Conservation (phyloP, 164 flowering plant species). For the Berberis vulgaris region DNA sequence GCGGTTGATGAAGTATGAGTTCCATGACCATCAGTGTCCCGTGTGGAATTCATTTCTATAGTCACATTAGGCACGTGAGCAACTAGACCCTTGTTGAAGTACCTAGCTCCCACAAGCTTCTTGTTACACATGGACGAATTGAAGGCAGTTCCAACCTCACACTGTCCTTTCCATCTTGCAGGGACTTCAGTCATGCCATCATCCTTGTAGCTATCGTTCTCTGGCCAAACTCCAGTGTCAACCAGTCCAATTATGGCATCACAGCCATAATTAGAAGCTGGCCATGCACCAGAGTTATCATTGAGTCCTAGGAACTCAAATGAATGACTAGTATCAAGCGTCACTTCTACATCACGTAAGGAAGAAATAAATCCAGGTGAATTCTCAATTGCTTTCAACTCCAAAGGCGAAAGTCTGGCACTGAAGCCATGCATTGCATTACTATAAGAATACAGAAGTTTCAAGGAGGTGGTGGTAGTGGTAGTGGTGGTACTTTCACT, state of each 20-base stretch:
- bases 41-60: conserved; percentile 43
- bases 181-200: conserved; percentile 44
- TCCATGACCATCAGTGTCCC: conserved; percentile 70
- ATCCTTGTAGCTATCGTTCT: conserved; percentile 59
- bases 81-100: conserved; percentile 47
- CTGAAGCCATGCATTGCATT: conserved; percentile 55
- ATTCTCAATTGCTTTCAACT: conserved; percentile 28
- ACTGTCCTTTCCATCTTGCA: conserved; percentile 56
- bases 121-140: conserved; percentile 55
- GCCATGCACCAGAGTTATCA: conserved; percentile 36
- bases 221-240: conserved; percentile 82
- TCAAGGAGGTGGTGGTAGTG: conserved; percentile 7
- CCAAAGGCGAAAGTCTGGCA: conserved; percentile 40
- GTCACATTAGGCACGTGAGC: conserved; percentile 31
- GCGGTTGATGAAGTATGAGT: conserved; percentile 70
- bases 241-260: conserved; percentile 61
- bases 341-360: conserved; percentile 27
- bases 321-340: conserved; percentile 50
- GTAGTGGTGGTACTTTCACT: background rate
- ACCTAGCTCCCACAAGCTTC: conserved; percentile 70
- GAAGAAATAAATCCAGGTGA: conserved; percentile 42
- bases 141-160: conserved; percentile 41
- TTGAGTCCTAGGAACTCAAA: conserved; percentile 44
- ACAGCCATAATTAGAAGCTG: conserved; percentile 33
- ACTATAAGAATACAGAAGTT: conserved; percentile 35